Evolutionary conservation across 768 basidiomycete species (phyloP).

Genomic region (Mycena vitilis): DNA sequence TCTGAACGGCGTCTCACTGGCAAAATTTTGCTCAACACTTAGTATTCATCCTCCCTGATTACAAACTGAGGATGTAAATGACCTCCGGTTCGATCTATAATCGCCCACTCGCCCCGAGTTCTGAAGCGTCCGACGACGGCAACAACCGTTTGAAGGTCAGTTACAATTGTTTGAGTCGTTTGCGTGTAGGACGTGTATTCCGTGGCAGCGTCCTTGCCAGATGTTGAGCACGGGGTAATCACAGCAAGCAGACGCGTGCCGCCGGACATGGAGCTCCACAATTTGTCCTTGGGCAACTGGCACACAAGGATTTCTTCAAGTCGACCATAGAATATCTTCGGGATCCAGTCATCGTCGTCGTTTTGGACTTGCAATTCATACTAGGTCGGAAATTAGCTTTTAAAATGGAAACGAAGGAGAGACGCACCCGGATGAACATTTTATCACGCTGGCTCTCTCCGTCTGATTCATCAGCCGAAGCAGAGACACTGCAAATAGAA

Average conservation of each 20-base stretch:
- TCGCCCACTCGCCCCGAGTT: conserved; percentile 25
- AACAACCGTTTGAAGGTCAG: conserved; percentile 30
- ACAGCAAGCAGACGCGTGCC: conserved; percentile 19
- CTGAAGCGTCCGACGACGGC: conserved; percentile 29
- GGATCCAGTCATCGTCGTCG: background rate
- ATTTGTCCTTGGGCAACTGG: conserved; percentile 5
- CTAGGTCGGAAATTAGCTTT: background rate
- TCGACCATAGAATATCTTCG: conserved; percentile 29
- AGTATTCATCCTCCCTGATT: background rate
- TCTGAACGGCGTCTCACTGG: background rate
- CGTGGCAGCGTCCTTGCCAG: conserved; percentile 32
- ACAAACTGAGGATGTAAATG: conserved; percentile 12
- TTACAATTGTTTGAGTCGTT: conserved; percentile 12
- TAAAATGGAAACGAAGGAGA: background rate
- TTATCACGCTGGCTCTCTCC: background rate
- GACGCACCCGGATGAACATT: conserved; percentile 10
- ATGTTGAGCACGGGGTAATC: conserved; percentile 31
- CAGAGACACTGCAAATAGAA: conserved; percentile 30
- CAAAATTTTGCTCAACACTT: too few species aligned
- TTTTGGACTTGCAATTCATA: background rate
- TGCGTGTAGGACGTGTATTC: conserved; percentile 12
- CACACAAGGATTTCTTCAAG: conserved; percentile 35
- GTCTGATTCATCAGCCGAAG: background rate
- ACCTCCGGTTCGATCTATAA: conserved; percentile 26
- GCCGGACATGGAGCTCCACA: conserved; percentile 2